These are phyloP conservation scores for Lecanoromycetidae sp. DNA, from an alignment of 2,329 filamentous ascomycete genomes.

Conservation along the genomic window DNA sequence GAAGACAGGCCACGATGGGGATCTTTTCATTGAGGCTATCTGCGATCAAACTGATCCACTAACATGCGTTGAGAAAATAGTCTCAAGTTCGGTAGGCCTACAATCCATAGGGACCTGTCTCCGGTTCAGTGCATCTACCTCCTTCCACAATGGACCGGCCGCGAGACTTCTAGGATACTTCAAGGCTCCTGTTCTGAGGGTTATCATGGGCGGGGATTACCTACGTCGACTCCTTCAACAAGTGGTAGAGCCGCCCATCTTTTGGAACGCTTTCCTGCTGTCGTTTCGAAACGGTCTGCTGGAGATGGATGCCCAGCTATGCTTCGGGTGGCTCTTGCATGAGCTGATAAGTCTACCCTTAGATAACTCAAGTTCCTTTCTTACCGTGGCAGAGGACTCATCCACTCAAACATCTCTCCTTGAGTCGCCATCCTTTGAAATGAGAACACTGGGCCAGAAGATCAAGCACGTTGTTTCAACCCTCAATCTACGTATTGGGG, in stretches of 20 bases:
- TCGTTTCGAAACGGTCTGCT: constrained; percentile 25
- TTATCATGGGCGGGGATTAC: constrained; percentile 39
- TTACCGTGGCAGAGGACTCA: constrained; percentile 23
- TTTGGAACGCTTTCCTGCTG: constrained; percentile 41
- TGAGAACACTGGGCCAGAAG: constrained; percentile 30
- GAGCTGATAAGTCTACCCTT: constrained; percentile 35
- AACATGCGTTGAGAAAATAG: constrained; percentile 31
- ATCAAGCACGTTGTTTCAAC: constrained; percentile 30
- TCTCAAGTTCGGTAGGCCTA: constrained; percentile 27
- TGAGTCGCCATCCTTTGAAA: constrained; percentile 21
- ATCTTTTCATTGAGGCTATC: constrained; percentile 39
- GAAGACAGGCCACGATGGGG: constrained; percentile 29
- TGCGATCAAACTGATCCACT: constrained; percentile 31
- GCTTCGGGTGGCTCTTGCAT: constrained; percentile 39
- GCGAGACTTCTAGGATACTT: constrained; percentile 31
- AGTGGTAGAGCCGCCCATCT: constrained; percentile 40
- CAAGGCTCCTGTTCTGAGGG: constrained; percentile 34
- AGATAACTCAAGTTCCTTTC: constrained; percentile 19
- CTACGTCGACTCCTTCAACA: constrained; percentile 36
- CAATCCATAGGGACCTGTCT: constrained; percentile 31
- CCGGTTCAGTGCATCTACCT: constrained; percentile 31
- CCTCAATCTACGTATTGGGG: background rate
- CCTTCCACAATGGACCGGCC: constrained; percentile 33
- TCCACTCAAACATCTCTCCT: constrained; percentile 22
- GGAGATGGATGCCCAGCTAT: constrained; percentile 23